Evolutionary conservation across 495 filamentous ascomycete species (phyloP), one percentile per base, ranked within the genome.

Genomic region (Hyaloscypha hepaticicola): DNA sequence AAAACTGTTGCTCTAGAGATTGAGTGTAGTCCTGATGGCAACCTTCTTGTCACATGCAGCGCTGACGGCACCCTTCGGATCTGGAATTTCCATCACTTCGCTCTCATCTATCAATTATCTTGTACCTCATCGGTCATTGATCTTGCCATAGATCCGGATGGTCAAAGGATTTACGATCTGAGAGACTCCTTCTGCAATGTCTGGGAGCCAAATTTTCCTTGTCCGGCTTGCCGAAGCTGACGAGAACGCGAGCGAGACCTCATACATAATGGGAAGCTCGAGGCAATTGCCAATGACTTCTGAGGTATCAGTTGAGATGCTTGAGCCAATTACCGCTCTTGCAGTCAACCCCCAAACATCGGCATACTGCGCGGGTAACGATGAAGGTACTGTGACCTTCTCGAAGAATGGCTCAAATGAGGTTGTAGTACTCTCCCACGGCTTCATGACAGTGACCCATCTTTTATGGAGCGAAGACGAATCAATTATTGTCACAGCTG

Each of bases 21-120:
- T 56, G 21, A 48, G n/a, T 31, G 41, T 11, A 75, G 73, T 63
- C 63, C 69, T 3, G 66, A 72, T 50, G 73, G 73, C 12, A 68
- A 31, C 5, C 22, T 73, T 8, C 70, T 75, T n/a, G 51, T 67
- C 7, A 73, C 72, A 24, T 63, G 69, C 28, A 41, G 64, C 57
- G 61, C 22, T 3, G 57, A 66, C 28, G 73, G 73, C 2, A 66
- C 52, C 11, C 31, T 75, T n/a, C 62, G 67, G 28, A 22, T 75
- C 25, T 75, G 63, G 58, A 64, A 65, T 57, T 70, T 71, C 26
- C 9, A 33, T 2, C 34, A 70, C 33, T 72, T 74, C 19, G 22
- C 26, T 31, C 25, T 72, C 9, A 64, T 75, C 12, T 73, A 71
- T 55, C 70, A 56, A n/a, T 19, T 56, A 16, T 56, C 53, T 21